Base-by-base conservation (phyloP, 1,284 basidiomycete species). In the Trichosporon inkin region DNA sequence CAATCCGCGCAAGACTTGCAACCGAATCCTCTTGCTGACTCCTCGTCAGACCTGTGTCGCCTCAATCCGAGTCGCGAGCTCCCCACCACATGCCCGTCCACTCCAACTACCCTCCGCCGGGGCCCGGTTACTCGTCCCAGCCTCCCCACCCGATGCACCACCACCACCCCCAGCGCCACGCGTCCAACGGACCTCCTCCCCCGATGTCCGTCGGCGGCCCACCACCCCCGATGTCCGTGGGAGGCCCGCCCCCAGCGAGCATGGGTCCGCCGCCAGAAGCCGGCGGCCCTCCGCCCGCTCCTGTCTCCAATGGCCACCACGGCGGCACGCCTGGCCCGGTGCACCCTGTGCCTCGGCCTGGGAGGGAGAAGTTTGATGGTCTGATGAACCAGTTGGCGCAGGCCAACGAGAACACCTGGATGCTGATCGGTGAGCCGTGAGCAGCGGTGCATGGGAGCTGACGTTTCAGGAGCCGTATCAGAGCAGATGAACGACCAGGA, bases 401-500 rank as follows among this genome's bases (percentile, higher is more conserved):
- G 38, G 90, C 91, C 57, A 92, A 94, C 74, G 92, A 94, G 74
- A 88, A 90, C 76, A 94, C 91, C 40, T 94, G 91, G 91, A 84
- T 93, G 65, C 81, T 92, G 68, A 92, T 94, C 76, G 91, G 91
- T 90, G 22, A 56, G 84, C 70, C 11, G 5, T 4, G 5, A 32
- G 8, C 28, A 11, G n/a, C 38, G 17, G 53, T 17, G 22, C 4
- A 10, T 10, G 38, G 16, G 11, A 2, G 24, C 34, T 20, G 28
- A 24, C 49, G 38, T 22, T 61, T 7, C 60, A 92, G 91, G 90
- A 62, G 86, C 89, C 61, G 88, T 93, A 62, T 90, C 91, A 61
- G 91, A 94, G 77, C 89, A 91, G 76, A 89, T 94, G 86, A 85
- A 86, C 65, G 89, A 94, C 80, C 83, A 90, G 70, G 90, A 93